phyloP scores from a whole-genome alignment of 805 yeast genomes.

The Priceomyces carsonii region DNA sequence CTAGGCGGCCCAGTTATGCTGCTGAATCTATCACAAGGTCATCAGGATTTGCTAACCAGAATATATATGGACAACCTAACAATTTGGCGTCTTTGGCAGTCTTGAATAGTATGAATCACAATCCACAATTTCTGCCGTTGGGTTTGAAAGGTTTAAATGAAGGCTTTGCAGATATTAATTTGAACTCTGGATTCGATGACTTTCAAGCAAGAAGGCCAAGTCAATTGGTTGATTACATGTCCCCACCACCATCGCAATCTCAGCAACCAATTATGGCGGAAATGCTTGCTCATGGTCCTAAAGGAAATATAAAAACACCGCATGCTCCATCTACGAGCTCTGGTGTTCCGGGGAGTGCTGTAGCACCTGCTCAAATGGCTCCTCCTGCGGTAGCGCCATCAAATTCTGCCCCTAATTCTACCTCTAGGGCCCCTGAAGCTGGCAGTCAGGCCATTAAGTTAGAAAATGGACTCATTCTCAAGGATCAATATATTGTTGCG shows the following conservation, averaged over 20 bases:
- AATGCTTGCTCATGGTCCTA: constrained; percentile 3
- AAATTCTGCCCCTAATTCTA: background rate
- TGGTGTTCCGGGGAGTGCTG: constrained; percentile 1
- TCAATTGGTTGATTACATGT: constrained; percentile 35
- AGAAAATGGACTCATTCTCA: constrained; percentile 64
- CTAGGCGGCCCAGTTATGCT: constrained; percentile 74
- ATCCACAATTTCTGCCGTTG: constrained; percentile 6
- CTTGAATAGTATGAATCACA: constrained; percentile 11
- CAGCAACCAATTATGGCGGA: constrained; percentile 8
- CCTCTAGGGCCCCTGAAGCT: no score
- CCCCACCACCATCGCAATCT: constrained; percentile 6
- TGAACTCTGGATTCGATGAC: constrained; percentile 35
- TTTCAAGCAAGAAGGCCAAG: constrained; percentile 46
- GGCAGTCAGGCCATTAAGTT: constrained; percentile 31
- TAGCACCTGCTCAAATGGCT: background rate
- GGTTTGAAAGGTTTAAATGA: constrained; percentile 30
- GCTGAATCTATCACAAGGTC: constrained; percentile 59
- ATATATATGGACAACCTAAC: constrained; percentile 3
- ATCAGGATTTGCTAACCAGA: constrained; percentile 11
- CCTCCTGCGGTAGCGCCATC: background rate
- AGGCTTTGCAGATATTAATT: constrained; percentile 28
- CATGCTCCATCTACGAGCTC: background rate
- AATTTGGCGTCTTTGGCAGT: constrained; percentile 16
- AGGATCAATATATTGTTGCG: constrained; percentile 57
- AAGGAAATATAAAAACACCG: background rate